Evolutionary conservation across 176 grass and related monocot species (phyloP).

Genomic region (Triticum monococcum): DNA sequence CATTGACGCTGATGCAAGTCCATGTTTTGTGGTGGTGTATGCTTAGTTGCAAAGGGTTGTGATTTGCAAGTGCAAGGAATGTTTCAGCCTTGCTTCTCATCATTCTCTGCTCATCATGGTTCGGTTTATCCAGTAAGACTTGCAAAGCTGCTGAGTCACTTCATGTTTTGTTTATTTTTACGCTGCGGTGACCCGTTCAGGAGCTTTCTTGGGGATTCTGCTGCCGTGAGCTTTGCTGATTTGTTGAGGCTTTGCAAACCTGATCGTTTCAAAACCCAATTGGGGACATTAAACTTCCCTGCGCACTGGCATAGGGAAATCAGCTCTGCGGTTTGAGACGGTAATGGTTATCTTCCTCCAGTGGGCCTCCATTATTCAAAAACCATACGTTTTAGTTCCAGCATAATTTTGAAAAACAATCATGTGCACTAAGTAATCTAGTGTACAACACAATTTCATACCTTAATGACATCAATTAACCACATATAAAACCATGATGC

Average conservation of each 20-base stretch:
- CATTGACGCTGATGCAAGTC: background rate
- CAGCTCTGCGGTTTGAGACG: no score
- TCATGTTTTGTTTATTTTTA: background rate
- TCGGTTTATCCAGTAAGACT: background rate
- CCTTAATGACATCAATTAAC: no score
- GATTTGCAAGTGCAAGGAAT: background rate
- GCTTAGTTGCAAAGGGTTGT: background rate
- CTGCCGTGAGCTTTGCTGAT: background rate
- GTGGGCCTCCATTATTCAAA: no score
- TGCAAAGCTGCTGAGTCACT: background rate
- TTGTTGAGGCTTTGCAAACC: background rate
- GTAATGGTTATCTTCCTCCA: no score
- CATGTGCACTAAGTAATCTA: no score
- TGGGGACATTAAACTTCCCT: background rate
- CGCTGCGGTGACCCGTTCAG: background rate
- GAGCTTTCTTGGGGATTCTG: background rate
- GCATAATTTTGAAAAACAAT: no score
- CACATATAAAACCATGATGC: no score
- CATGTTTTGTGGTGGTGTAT: background rate
- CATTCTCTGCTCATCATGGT: background rate
- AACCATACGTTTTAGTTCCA: no score
- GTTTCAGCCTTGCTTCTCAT: background rate
- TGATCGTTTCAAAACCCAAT: background rate
- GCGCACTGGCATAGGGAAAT: no score
- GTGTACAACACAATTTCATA: no score